Evolutionary conservation across 371 early-diverging fungal genomes (phyloP).

Genomic region (Chytridium lagenaria): DNA sequence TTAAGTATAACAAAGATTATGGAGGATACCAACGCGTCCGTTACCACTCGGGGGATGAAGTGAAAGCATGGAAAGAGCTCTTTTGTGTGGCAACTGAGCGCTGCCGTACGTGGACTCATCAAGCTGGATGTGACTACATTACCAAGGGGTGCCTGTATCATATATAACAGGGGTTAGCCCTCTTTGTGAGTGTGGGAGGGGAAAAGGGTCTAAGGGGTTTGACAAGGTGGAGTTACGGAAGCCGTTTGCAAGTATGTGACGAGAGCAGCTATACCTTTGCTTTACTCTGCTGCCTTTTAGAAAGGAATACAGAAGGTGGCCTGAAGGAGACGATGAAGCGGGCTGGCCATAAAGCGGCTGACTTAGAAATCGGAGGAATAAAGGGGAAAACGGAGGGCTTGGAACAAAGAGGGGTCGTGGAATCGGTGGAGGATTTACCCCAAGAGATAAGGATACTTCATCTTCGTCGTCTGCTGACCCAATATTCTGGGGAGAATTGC

Average conservation of each 20-base stretch:
- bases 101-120: neutral
- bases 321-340: neutral
- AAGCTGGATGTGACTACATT: neutral
- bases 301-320: neutral
- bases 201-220: neutral
- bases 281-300: neutral
- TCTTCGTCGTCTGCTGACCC: no score
- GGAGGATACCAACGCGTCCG: no score
- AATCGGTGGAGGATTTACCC: no score
- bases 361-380: no score
- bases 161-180: neutral
- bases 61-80: conserved; percentile 2
- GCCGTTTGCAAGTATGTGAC: neutral
- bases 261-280: neutral
- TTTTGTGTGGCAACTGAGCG: neutral
- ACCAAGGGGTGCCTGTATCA: neutral
- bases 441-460: no score
- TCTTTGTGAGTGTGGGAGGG: neutral
- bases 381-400: no score
- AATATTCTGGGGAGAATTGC: no score
- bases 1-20: no score
- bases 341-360: no score
- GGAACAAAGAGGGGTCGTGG: no score
- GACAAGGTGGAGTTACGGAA: neutral
- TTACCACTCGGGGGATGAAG: neutral